Evolutionary conservation across 2,329 filamentous ascomycete genomes (phyloP), one percentile per base, ranked within the genome.

Genomic region (Plenodomus biglobosus): DNA sequence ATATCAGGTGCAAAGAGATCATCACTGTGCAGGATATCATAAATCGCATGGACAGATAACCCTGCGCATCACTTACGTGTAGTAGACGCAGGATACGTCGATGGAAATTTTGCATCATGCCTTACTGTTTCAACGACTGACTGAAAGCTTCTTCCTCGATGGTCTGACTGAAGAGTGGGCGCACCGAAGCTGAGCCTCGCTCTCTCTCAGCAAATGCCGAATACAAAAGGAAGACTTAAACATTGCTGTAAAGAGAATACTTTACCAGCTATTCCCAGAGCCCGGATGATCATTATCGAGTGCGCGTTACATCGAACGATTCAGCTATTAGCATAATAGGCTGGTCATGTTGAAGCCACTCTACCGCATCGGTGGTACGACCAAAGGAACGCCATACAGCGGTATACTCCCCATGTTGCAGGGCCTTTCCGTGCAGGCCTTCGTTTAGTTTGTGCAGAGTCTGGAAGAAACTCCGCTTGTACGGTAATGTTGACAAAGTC

Each of bases 371-470:
- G 71, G 72, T 78, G 75, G 74, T 57, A 67, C 41, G 75, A 78
- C 42, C 50, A 70, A 4, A 55, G 75, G 3, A 73, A 75, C 22
- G 65, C 68, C 1, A 68, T 71, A 0, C 75, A 78, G 40, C 77
- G 75, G 74, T 76, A 72, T 42, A 75, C 71, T 20, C n/a, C 35
- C n/a, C 79, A 76, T 76, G 65, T 78, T 3, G 75, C 73, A 0
- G 62, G 61, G 65, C 7, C 50, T 75, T 0, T 39, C 62, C 1
- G 50, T 76, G 4, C 76, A 75, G 0, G 46, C 73, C 0, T 59
- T 77, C n/a, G 76, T 78, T 48, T 73, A 74, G 0, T 13, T 78
- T 1, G 53, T 78, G 1, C 74, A 78, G 53, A 69, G 42, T 17
- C 45, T 78, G 13, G 74, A 75, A 45, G 73, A 75, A 0, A 74